A percentile compares a stretch with the other conserved stretches of the same genome.
Conservation (phyloP, 2,329 filamentous ascomycete genomes). For the Diaporthe destruens region DNA sequence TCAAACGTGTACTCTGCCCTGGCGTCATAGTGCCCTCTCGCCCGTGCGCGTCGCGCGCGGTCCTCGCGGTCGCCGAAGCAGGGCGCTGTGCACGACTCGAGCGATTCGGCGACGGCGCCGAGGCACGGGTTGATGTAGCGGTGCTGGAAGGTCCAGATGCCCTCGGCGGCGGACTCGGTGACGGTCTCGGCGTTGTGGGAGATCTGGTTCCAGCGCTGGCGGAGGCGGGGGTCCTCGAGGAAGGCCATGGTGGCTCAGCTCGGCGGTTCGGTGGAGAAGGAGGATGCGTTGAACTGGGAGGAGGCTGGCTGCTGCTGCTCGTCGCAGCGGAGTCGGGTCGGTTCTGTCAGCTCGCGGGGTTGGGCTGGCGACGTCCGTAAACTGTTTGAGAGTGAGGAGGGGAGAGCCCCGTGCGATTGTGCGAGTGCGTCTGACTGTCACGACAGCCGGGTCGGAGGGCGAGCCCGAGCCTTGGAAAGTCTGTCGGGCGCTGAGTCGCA, state of each 20-base stretch:
- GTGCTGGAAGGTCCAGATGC: constrained; percentile 90
- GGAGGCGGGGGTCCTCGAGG: constrained; percentile 86
- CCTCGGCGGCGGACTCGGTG: constrained; percentile 91
- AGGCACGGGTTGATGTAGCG: constrained; percentile 88
- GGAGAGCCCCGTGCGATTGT: background rate
- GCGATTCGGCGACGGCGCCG: constrained; percentile 71
- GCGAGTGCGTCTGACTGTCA: constrained; percentile 8
- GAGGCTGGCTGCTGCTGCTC: constrained; percentile 16
- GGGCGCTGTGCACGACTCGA: constrained; percentile 79
- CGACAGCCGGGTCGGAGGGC: constrained; percentile 26
- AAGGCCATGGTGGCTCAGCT: constrained; percentile 64
- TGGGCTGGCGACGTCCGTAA: background rate
- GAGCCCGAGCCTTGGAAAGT: constrained; percentile 4
- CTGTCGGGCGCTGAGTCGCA: constrained; percentile 26
- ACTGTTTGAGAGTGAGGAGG: background rate
- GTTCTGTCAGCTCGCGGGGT: background rate
- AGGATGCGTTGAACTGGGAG: background rate
- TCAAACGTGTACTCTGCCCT: constrained; percentile 90
- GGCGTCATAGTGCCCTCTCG: constrained; percentile 67
- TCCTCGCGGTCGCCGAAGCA: constrained; percentile 81
- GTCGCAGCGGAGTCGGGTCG: constrained; percentile 14
- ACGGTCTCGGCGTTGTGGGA: constrained; percentile 90
- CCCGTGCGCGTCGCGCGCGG: constrained; percentile 74
- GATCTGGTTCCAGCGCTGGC: constrained; percentile 93
- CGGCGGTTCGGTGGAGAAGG: background rate